Conservation (phyloP, 1,139 yeast genomes). For the Taphrina populina region DNA sequence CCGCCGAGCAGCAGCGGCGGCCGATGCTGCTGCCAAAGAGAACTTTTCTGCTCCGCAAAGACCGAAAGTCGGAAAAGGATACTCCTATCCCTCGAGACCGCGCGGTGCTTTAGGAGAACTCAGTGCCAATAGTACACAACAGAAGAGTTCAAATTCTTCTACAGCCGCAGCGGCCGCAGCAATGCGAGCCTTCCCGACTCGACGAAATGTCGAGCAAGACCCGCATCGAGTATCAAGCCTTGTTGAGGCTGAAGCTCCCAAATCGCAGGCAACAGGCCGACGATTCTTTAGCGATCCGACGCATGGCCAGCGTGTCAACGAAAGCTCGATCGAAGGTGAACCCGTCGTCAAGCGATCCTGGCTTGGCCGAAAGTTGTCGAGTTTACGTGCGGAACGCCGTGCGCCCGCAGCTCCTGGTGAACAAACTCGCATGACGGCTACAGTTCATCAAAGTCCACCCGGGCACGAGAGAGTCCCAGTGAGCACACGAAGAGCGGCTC, state of each 20-base stretch:
- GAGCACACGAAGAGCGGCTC: constrained; percentile 24
- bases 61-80: constrained; percentile 31
- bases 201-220: neutral
- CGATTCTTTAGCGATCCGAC: constrained; percentile 31
- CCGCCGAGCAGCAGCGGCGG: constrained; percentile 11
- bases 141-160: neutral
- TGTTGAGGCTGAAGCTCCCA: constrained; percentile 5
- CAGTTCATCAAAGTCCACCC: constrained; percentile 26
- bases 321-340: neutral
- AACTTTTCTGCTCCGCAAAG: neutral
- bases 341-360: constrained; percentile 3
- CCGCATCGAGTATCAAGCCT: constrained; percentile 17
- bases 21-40: constrained; percentile 1
- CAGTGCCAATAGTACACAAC: constrained; percentile 7
- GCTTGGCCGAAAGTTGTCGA: constrained; percentile 21
- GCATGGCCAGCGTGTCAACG: constrained; percentile 5
- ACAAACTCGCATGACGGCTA: neutral
- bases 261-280: constrained; percentile 5
- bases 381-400: constrained; percentile 7
- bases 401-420: constrained; percentile 14
- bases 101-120: constrained; percentile 28
- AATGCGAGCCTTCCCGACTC: constrained; percentile 14
- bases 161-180: constrained; percentile 14
- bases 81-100: constrained; percentile 26
- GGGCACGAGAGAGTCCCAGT: constrained; percentile 5